Evolutionary conservation across 345 rosid species (phyloP), one percentile per base, ranked within the genome.

Genomic region (Trapa bicornis): DNA sequence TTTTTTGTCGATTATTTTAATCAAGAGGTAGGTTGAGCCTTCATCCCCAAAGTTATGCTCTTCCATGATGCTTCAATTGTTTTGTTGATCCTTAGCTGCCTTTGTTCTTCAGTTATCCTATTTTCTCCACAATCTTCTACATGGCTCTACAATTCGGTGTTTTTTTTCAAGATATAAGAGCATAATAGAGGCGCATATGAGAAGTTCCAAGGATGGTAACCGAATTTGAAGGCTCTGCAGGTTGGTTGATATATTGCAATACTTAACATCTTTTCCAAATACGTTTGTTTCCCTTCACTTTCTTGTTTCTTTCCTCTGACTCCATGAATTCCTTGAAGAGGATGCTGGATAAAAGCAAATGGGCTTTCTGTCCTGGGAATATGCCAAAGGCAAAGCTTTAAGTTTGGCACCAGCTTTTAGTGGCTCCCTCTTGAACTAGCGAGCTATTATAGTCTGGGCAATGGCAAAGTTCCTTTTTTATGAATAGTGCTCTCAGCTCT

Each of bases 51-150:
- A 69, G 79, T 77, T 67, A 75, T 75, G 74, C 72, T 63, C 61
- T 58, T 70, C 67, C 67, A 65, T 74, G 82, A 82, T 85, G 85
- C 85, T 78, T 84, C 84, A 67, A 65, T 36, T 22, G 29, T 22
- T 22, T 41, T 41, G 61, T 69, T 70, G 16, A 37, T 73, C 69
- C 72, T 73, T 73, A 71, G 84, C 82, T 73, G 35, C 69, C 75
- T 70, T 74, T 82, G 78, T 87, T 85, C 81, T 71, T 63, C 52
- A 70, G 22, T 2, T 8, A 3, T 47, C 29, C 29, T 47, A 2
- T 48, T 50, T 50, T 15, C 14, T 7, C 56, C 22, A 15, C 22
- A 50, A 15, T 7, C 17, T 50, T 50, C 17, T 50, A 50, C 17
- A 50, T 5, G 17, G 17, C 22, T 16, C 14, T 50, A 5, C 17